A percentile compares a stretch with the other conserved stretches of the same genome.
phyloP scores from a whole-genome alignment of 164 flowering plant species.

The Annona squamosa region DNA sequence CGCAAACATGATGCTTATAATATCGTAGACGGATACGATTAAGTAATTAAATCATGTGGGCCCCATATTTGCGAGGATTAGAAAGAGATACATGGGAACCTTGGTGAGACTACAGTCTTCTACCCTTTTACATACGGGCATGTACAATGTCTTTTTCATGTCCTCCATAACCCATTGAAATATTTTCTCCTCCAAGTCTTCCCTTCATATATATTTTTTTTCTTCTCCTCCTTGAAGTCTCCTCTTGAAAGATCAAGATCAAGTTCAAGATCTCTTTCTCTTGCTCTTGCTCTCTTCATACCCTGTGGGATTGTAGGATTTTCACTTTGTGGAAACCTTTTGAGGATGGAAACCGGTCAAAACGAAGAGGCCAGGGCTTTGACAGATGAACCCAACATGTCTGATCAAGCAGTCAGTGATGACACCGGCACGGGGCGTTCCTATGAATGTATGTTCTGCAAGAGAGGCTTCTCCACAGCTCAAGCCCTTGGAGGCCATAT shows the following conservation, averaged over 20 bases:
- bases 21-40: no score
- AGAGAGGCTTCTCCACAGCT: conserved; percentile 55
- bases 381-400: conserved; percentile 23
- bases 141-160: background rate
- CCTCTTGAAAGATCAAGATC: no score
- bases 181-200: background rate
- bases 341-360: conserved; percentile 21
- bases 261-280: background rate
- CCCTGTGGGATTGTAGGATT: background rate
- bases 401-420: conserved; percentile 18
- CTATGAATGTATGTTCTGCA: conserved; percentile 55
- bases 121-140: no score
- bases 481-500: conserved; percentile 68
- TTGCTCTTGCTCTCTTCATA: background rate
- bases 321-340: background rate
- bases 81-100: no score
- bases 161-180: conserved; percentile 1
- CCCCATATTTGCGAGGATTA: no score
- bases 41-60: no score
- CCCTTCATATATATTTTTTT: background rate
- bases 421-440: conserved; percentile 19
- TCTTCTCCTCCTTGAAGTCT: background rate
- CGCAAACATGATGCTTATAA: no score
- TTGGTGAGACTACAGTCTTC: no score
- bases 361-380: conserved; percentile 20